Base-by-base conservation (phyloP, 306 rosid genomes). In the Corylus heterophylla region DNA sequence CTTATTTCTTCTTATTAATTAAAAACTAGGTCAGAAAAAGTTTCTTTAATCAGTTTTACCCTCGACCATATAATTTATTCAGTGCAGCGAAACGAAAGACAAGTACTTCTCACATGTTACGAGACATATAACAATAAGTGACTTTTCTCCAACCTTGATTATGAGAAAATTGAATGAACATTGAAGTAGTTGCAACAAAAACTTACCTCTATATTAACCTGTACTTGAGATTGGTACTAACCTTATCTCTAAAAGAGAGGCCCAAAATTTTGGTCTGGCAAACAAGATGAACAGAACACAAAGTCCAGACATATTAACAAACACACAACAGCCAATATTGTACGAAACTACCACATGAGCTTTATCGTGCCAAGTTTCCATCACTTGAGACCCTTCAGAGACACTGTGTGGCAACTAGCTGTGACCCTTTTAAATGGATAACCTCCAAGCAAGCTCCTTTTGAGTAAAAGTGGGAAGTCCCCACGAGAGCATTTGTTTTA, bases 401-500 rank as follows among this genome's bases (percentile, higher is more conserved):
- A 73, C 74, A 76, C 61, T 76, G 29, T 62, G 74, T 69, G 72
- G 56, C 71, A 70, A 42, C 48, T 62, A 61, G 42, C 50, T 22
- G 80, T 73, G 67, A 55, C 52, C 78, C 18, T 79, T 82, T 56
- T 68, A 49, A 4, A 31, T 63, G 64, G 74, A 78, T 71, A 86
- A 51, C 49, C 18, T 56, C 42, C 83, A 68, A 37, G 63, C 73
- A 78, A 68, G 75, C 72, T 78, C 66, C 81, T 78, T 76, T 58
- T n/a, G 71, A 83, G 78, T 66, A 76, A 63, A 76, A 76, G 73
- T 42, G 45, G 72, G 64, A 71, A 54, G 84, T 11, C 83, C 83
- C 88, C 82, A 76, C 86, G 7, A 31, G 69, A 79, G 80, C 82
- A 83, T 71, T 83, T 75, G 76, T 50, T 54, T 31, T 75, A 8